These are phyloP conservation scores for Coprinopsis cinerea DNA, from an alignment of 768 basidiomycete genomes.

Conservation along the genomic window DNA sequence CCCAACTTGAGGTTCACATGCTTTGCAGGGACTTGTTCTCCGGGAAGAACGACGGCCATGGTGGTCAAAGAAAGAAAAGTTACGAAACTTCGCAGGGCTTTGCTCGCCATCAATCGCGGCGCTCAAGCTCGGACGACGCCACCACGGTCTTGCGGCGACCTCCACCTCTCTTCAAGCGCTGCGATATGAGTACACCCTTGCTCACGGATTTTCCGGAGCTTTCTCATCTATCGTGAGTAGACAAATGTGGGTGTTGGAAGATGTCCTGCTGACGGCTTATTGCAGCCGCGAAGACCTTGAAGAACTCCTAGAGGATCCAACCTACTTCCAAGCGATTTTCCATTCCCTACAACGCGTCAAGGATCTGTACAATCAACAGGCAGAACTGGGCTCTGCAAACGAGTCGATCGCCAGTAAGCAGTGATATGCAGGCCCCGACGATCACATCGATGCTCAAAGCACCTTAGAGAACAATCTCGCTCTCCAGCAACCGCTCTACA, in stretches of 20 bases:
- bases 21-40: constrained; percentile 68
- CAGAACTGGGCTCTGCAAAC: constrained; percentile 78
- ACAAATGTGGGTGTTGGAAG: neutral
- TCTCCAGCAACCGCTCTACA: constrained; percentile 70
- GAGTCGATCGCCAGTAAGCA: constrained; percentile 79
- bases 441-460: constrained; percentile 1
- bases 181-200: constrained; percentile 38
- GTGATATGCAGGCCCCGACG: constrained; percentile 5
- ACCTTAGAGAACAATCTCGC: constrained; percentile 65
- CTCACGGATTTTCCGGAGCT: constrained; percentile 69
- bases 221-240: constrained; percentile 59
- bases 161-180: constrained; percentile 5
- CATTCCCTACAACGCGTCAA: constrained; percentile 74
- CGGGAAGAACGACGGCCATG: constrained; percentile 67
- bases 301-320: constrained; percentile 74
- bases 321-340: constrained; percentile 84
- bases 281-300: constrained; percentile 89
- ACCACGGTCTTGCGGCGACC: too few relatives aligned
- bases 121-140: neutral
- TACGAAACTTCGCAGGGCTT: too few relatives aligned
- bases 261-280: neutral
- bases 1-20: constrained; percentile 82
- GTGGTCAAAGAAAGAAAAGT: constrained; percentile 17
- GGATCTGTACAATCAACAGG: constrained; percentile 66
- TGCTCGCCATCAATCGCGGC: constrained; percentile 13